phyloP scores from a whole-genome alignment of 192 early-diverging fungal genomes.

The Coemansia sp. region DNA sequence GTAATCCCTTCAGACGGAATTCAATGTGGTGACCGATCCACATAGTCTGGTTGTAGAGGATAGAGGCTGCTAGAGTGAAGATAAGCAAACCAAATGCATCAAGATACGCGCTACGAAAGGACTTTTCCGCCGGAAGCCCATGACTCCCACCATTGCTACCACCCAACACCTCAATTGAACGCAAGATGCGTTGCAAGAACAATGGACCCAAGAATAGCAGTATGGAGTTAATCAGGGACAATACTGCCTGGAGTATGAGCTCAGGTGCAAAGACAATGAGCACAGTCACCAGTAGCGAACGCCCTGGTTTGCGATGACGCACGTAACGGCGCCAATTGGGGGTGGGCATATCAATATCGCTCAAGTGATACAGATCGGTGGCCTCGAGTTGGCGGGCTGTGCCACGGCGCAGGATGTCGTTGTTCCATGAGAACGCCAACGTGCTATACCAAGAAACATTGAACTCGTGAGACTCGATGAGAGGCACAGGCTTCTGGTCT shows the following conservation, averaged over 20 bases:
- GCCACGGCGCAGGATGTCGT: conserved; percentile 59
- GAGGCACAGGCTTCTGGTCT: conserved; percentile 10
- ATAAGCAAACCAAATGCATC: conserved; percentile 63
- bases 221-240: conserved; percentile 25
- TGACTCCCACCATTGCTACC: background rate
- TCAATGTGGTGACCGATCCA: conserved; percentile 66
- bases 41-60: conserved; percentile 55
- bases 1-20: conserved; percentile 59
- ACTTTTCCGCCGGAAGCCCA: conserved; percentile 38
- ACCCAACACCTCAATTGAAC: conserved; percentile 50
- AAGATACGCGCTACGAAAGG: conserved; percentile 48
- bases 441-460: conserved; percentile 22
- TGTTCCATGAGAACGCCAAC: conserved; percentile 61
- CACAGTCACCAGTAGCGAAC: conserved; percentile 36
- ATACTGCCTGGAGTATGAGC: conserved; percentile 40
- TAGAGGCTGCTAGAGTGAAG: conserved; percentile 35
- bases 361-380: conserved; percentile 61
- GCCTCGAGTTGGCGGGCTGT: conserved; percentile 54
- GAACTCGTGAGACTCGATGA: conserved; percentile 35
- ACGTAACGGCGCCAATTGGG: conserved; percentile 35
- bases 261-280: conserved; percentile 42
- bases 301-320: conserved; percentile 13
- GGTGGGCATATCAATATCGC: conserved; percentile 49
- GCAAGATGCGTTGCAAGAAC: conserved; percentile 61
- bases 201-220: conserved; percentile 56